Evolutionary conservation across 1,139 yeast species (phyloP), one percentile per base, ranked within the genome.

Genomic region (Blastobotrys persicus): DNA sequence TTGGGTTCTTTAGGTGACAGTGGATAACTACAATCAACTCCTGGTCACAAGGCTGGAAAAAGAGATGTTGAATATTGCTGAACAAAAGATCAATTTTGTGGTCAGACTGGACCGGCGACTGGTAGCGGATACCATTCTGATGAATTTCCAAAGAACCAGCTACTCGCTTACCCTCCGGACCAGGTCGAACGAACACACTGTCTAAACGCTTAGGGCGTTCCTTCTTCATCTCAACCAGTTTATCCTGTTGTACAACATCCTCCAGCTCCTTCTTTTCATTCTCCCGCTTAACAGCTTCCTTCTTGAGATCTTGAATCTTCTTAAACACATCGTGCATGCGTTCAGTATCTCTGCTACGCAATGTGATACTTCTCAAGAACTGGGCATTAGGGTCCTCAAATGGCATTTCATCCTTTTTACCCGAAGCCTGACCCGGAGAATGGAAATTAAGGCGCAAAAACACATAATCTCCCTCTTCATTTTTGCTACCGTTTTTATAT

Each of bases 41-140:
- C 59, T 94, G 95, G 63, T 91, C 92, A 66, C 95, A 88, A 2
- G 98, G 95, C 70, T 92, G 98, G 77, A 89, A 92, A 62, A 92
- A 88, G 59, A 92, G 73, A 67, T 94, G 96, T 67, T 91, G 88
- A 61, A 94, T 87, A 69, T 92, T 92, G 52, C 89, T 82, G 67
- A 89, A 92, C 57, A 92, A 71, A 39, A 92, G 80, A 69, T 94
- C 98, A 55, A 92, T 86, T 65, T 80, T 80, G 62, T 89, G 95
- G 61, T 91, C 98, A 16, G 83, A 75, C 14, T 38, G 42, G 35
- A 45, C 43, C 2, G 75, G 74, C 2, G 95, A 85, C 66, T 88
- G 95, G 69, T 92, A 92, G 62, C 98, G 79, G 56, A 94, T 78
- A 78, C 98, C 98, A 66, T 92, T 94, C 64, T 89, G 96, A 68